phyloP scores from a whole-genome alignment of 1,139 yeast genomes.

The Geotrichum restrictum region DNA sequence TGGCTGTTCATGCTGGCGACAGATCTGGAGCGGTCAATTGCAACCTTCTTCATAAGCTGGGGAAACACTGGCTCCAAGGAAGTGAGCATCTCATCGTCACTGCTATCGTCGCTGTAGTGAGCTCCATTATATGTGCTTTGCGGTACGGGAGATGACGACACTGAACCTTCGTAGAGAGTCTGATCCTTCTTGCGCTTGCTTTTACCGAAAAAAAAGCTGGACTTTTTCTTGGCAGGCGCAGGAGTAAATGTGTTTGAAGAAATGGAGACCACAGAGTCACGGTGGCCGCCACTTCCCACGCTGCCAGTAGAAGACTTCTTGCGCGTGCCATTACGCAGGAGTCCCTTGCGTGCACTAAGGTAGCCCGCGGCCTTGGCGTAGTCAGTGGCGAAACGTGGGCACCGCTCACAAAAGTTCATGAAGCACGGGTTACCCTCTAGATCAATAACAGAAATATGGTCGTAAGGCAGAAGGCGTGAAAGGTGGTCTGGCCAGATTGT shows the following conservation, averaged over 20 bases:
- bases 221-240: not conserved
- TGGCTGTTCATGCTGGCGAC: slow-evolving; percentile 6
- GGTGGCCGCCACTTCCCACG: not conserved
- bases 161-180: not conserved
- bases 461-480: slow-evolving; percentile 26
- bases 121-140: not conserved
- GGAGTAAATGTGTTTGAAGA: not conserved
- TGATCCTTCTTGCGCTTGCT: not conserved
- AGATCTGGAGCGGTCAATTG: not conserved
- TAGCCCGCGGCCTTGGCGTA: slow-evolving; percentile 17
- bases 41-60: not conserved
- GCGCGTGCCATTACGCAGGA: not conserved
- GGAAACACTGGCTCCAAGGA: slow-evolving; percentile 27
- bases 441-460: slow-evolving; percentile 29
- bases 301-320: not conserved
- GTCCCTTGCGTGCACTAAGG: not conserved
- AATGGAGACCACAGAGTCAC: slow-evolving; percentile 2
- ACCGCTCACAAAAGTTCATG: slow-evolving; percentile 18
- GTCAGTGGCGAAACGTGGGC: slow-evolving; percentile 21
- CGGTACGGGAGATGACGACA: not conserved
- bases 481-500: slow-evolving; percentile 37
- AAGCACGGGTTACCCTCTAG: slow-evolving; percentile 37
- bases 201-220: slow-evolving; percentile 4
- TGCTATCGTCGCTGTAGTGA: slow-evolving; percentile 25
- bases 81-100: slow-evolving; percentile 31